Evolutionary conservation across 1,139 yeast species (phyloP), one percentile per base, ranked within the genome.

Genomic region (Zhuliangozyma parablackwelliae): DNA sequence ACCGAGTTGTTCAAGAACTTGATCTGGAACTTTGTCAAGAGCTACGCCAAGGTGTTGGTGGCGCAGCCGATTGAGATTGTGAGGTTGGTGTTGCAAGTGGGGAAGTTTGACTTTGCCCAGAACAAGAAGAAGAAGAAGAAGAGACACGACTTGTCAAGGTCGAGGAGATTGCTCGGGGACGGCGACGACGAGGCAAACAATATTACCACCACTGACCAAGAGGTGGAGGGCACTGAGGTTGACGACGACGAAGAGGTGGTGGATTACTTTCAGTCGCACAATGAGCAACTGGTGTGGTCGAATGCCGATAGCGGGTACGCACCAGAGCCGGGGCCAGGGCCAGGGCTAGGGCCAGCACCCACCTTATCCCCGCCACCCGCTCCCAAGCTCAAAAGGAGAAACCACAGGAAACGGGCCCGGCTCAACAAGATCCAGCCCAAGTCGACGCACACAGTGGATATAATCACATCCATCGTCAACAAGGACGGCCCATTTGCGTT

Each of bases 31-130:
- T 80, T 87, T 49, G 54, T 80, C 34, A 78, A 78, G 47, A 82
- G 80, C 45, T 89, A 89, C 61, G 61, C 78, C 41, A 80, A 78
- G 45, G 78, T 82, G 35, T 57, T 87, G 29, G 56, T 84, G 21
- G 77, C 88, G 20, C 97, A 92, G 58, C 98, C 98, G 1, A 82
- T 90, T 58, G 97, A 92, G 51, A 84, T 87, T 26, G 80, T 87
- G 5, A 71, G 95, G 38, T 67, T 88, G 44, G 69, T 89, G 29
- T 60, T 89, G 40, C 98, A 92, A 57, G 84, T 87, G 26, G 96
- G 95, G 2, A 77, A 69, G 34, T 78, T 80, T 46, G 58, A 63
- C 28, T 53, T 59, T 37, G 39, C 34, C 7, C 34, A 39, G 21
- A 33, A 37, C 6, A 21, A 35, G 4, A 34, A 32, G 9, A 38